These are phyloP conservation scores for Triticum turgidum DNA, from an alignment of 176 grass and related monocot species.

Conservation along the genomic window DNA sequence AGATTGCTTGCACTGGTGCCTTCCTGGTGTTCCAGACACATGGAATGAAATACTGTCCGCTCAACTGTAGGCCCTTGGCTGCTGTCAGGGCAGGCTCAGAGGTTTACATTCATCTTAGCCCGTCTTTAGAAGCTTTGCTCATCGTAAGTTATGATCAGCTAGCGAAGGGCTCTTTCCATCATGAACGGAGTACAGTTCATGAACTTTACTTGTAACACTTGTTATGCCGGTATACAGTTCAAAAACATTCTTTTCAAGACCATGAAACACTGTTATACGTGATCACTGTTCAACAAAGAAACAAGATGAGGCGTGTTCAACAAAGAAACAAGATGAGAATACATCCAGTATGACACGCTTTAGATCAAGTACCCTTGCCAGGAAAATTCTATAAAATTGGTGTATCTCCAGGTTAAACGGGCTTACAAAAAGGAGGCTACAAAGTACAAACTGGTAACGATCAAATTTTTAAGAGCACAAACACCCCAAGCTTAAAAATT, in stretches of 20 bases:
- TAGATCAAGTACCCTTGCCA: not conserved
- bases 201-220: not conserved
- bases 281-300: no score
- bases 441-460: not conserved
- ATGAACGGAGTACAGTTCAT: not conserved
- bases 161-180: not conserved
- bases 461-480: not conserved
- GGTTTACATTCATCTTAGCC: not conserved
- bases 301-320: not conserved
- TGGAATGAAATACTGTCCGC: constrained; percentile 61
- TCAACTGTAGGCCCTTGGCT: constrained; percentile 33
- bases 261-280: not conserved
- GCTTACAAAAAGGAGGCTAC: not conserved
- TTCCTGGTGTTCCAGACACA: constrained; percentile 58
- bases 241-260: not conserved
- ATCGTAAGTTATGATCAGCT: constrained; percentile 9
- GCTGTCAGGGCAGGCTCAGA: not conserved
- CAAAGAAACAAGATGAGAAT: not conserved
- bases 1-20: constrained; percentile 61
- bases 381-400: not conserved
- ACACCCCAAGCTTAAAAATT: not conserved
- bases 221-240: not conserved
- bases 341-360: not conserved
- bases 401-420: not conserved
- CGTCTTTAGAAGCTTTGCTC: not conserved